A percentile compares a stretch with the other conserved stretches of the same genome.
phyloP scores from a whole-genome alignment of 306 rosid species.

The Trifolium pratense region DNA sequence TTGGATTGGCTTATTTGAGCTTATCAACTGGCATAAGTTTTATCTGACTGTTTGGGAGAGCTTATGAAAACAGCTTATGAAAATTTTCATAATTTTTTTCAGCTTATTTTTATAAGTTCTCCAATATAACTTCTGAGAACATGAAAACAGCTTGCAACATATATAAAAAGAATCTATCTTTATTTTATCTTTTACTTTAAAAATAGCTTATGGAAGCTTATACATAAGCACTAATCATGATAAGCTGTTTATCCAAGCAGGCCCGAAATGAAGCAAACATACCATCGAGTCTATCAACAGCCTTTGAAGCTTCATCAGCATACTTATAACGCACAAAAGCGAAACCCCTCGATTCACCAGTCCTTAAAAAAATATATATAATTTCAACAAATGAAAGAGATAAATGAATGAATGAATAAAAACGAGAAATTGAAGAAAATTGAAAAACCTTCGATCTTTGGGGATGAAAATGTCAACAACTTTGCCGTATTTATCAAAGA shows the following conservation, averaged over 20 bases:
- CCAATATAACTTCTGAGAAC: too few relatives aligned
- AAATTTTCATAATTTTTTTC: background rate
- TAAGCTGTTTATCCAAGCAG: background rate
- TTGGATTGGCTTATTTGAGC: background rate
- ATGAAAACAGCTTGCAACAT: background rate
- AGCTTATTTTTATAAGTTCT: background rate
- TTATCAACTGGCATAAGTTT: background rate
- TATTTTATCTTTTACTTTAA: background rate
- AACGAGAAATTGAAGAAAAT: background rate
- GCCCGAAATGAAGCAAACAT: background rate
- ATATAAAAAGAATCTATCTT: background rate
- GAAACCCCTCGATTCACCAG: constrained; percentile 90
- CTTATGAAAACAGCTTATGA: background rate
- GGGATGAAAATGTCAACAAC: constrained; percentile 94
- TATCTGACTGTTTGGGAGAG: too few relatives aligned
- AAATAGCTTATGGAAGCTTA: background rate
- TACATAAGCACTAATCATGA: background rate
- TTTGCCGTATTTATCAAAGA: constrained; percentile 87
- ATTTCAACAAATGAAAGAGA: background rate
- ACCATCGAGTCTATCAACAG: constrained; percentile 80
- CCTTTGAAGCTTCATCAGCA: constrained; percentile 88
- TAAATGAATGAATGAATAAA: background rate
- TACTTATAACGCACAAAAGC: constrained; percentile 92
- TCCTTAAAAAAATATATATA: constrained; percentile 48
- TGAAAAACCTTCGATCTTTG: constrained; percentile 72